These are phyloP conservation scores for Tylopilus plumbeoviolaceoides DNA, from an alignment of 768 basidiomycete genomes.

Conservation along the genomic window DNA sequence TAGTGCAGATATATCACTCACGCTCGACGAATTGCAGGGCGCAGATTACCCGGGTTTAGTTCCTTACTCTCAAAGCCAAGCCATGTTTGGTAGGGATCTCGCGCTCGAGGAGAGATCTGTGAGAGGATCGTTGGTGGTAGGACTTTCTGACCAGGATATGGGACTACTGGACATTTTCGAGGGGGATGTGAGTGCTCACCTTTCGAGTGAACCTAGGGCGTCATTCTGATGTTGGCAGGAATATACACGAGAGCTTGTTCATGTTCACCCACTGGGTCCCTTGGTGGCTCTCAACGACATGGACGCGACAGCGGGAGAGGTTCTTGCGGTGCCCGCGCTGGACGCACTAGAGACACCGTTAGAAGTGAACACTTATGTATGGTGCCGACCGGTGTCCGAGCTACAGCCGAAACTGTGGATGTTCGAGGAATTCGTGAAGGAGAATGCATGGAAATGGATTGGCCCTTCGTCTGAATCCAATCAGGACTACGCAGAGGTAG, in stretches of 20 bases:
- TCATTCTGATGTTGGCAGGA: constrained; percentile 44
- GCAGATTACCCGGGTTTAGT: constrained; percentile 86
- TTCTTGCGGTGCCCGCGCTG: constrained; percentile 39
- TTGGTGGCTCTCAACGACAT: constrained; percentile 31
- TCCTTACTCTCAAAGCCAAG: constrained; percentile 46
- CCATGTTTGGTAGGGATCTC: constrained; percentile 49
- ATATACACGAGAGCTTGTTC: constrained; percentile 56
- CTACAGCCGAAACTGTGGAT: constrained; percentile 71
- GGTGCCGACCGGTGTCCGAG: constrained; percentile 36
- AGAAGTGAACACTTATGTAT: constrained; percentile 73
- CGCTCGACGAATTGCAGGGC: constrained; percentile 32
- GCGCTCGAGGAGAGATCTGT: constrained; percentile 62
- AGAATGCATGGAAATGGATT: constrained; percentile 79
- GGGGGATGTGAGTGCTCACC: constrained; percentile 51
- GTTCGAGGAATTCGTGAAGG: constrained; percentile 73
- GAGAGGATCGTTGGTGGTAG: constrained; percentile 73
- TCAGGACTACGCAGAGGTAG: constrained; percentile 49
- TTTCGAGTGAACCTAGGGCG: not conserved
- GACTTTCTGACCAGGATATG: constrained; percentile 64
- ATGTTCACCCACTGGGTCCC: constrained; percentile 52
- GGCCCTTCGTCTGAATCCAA: constrained; percentile 36
- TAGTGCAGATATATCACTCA: not conserved
- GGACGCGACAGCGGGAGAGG: constrained; percentile 20
- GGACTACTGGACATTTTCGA: constrained; percentile 76
- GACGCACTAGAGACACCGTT: constrained; percentile 35